Conservation (phyloP, 352 stramenopile genomes). For the Pythium volutum region DNA sequence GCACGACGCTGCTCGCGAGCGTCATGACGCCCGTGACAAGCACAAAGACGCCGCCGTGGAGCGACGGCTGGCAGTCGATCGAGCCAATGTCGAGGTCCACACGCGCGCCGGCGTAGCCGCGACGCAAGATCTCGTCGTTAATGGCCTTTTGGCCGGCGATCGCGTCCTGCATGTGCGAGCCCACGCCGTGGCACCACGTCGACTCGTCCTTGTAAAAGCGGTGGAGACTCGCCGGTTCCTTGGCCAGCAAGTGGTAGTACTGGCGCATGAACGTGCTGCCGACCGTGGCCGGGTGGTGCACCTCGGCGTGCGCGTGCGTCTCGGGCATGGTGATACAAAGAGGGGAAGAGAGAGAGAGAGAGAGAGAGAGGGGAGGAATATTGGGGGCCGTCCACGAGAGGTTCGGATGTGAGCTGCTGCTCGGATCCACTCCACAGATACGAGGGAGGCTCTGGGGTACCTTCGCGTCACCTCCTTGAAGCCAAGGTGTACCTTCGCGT, state of each 20-base stretch:
- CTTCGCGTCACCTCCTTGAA: conserved; percentile 11
- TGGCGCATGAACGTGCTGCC: conserved; percentile 88
- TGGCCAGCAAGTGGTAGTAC: conserved; percentile 88
- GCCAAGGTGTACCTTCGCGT: conserved; percentile 17
- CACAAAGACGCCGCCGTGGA: conserved; percentile 71
- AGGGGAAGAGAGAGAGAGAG: conserved; percentile 1
- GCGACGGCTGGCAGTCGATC: conserved; percentile 83
- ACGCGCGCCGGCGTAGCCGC: conserved; percentile 68
- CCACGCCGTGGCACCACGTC: conserved; percentile 73
- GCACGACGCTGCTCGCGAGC: conserved; percentile 40
- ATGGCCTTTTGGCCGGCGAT: conserved; percentile 77
- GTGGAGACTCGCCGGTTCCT: conserved; percentile 80
- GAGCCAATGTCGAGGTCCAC: conserved; percentile 81
- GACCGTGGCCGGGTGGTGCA: conserved; percentile 59
- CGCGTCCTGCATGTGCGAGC: conserved; percentile 78
- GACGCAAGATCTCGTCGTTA: conserved; percentile 80
- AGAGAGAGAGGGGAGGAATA: conserved; percentile 5
- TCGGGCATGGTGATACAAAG: conserved; percentile 42
- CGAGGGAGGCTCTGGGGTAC: conserved; percentile 16
- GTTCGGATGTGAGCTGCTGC: conserved; percentile 1
- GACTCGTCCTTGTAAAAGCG: conserved; percentile 89
- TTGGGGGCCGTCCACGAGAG: background rate
- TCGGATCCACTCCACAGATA: conserved; percentile 21
- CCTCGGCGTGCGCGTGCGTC: conserved; percentile 32
- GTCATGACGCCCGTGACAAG: conserved; percentile 87